Evolutionary conservation across 129 eudicot species (phyloP), one percentile per base, ranked within the genome.

Genomic region (Flaveria bidentis): DNA sequence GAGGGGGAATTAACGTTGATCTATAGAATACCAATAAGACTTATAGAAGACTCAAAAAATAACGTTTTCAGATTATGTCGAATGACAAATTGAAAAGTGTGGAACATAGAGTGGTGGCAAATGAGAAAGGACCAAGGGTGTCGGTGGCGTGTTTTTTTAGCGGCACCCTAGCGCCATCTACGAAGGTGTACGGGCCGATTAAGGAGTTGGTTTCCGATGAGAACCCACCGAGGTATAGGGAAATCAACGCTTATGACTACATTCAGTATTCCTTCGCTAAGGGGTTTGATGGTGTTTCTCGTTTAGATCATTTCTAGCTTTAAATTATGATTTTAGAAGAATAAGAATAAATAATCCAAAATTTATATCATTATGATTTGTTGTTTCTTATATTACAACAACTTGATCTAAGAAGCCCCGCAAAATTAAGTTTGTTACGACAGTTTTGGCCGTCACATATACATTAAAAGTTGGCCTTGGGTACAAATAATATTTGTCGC

Each of bases 111-210:
- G 93, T 88, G 46, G 50, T 76, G 50, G 85, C 85, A 0, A 81
- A 80, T 11, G 62, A 63, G 46, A 51, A 25, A 26, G 84, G 86
- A 2, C 86, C 93, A 13, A 82, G 93, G 71, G 75, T 84, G 46
- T 86, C 90, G 6, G 84, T 84, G 17, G 90, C 87, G n/a, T 70
- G 77, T 61, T 84, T 88, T 78, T 88, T 84, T 55, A 72, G 67
- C 23, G 15, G 82, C 18, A 49, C 66, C 2, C 30, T 55, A 15
- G 30, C 18, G 51, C 77, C 76, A 25, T 74, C 56, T 6, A 52
- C 60, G 30, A 80, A 41, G 51, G 62, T 69, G 51, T 78, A 78
- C 1, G 82, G 82, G 10, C 82, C 82, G n/a, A 78, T 78, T 52
- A 70, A 78, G 56, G 82, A 79, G 73, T 12, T 79, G 67, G 55